Conservation (phyloP, 2,329 filamentous ascomycete species). For the Fusarium ambrosium region DNA sequence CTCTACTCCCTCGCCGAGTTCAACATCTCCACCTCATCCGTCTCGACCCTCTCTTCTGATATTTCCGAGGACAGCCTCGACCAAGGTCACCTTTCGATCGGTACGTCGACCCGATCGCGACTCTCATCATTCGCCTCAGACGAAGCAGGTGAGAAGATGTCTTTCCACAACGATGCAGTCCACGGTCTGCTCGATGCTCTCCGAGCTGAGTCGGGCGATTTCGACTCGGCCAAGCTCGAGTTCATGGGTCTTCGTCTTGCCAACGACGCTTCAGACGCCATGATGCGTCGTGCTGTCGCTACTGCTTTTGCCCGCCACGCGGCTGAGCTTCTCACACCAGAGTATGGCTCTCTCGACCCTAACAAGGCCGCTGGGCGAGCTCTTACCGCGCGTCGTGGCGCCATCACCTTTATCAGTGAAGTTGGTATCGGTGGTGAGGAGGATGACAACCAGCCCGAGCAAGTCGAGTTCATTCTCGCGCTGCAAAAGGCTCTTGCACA, state of each 20-base stretch:
- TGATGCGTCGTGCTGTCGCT: slow-evolving; percentile 89
- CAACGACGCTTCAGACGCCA: slow-evolving; percentile 88
- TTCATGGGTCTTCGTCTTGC: slow-evolving; percentile 93
- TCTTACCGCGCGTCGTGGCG: slow-evolving; percentile 67
- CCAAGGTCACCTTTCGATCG: slow-evolving; percentile 67
- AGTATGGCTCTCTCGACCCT: slow-evolving; percentile 68
- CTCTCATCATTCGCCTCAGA: slow-evolving; percentile 81
- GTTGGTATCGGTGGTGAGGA: slow-evolving; percentile 70
- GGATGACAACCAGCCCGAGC: slow-evolving; percentile 73
- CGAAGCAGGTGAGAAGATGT: slow-evolving; percentile 68
- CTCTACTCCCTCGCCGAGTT: slow-evolving; percentile 67
- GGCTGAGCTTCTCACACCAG: slow-evolving; percentile 72
- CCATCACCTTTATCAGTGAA: slow-evolving; percentile 68
- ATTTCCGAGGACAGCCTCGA: slow-evolving; percentile 76
- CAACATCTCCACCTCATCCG: slow-evolving; percentile 67
- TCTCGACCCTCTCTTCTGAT: slow-evolving; percentile 74
- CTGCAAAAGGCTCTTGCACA: slow-evolving; percentile 84
- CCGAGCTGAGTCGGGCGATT: slow-evolving; percentile 80
- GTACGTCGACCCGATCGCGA: slow-evolving; percentile 69
- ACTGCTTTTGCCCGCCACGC: slow-evolving; percentile 87
- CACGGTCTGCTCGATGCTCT: slow-evolving; percentile 89
- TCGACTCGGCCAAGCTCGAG: slow-evolving; percentile 86
- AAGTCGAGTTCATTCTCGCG: slow-evolving; percentile 86
- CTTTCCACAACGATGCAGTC: slow-evolving; percentile 90
- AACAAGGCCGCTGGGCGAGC: slow-evolving; percentile 74